Percentiles rank a stretch among this genome's conserved stretches.
Evolutionary conservation across 768 basidiomycete genomes (phyloP).

Genomic region (Amanita pallidorosea): DNA sequence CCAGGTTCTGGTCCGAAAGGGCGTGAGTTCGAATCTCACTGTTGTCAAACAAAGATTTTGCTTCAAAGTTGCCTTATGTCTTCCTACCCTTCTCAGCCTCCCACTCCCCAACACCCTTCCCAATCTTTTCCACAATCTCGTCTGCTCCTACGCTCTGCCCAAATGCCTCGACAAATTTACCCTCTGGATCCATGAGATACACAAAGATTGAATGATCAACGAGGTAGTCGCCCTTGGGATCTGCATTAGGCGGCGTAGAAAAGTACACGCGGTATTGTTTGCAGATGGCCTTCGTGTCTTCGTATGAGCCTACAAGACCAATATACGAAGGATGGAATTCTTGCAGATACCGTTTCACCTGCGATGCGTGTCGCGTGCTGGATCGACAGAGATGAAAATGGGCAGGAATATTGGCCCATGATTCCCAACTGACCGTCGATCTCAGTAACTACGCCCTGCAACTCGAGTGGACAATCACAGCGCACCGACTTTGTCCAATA

Average conservation of each 20-base stretch:
- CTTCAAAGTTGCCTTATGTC: neutral
- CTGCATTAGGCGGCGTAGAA: slow-evolving; percentile 84
- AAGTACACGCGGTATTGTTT: slow-evolving; percentile 98
- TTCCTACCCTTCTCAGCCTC: slow-evolving; percentile 23
- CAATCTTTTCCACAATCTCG: slow-evolving; percentile 56
- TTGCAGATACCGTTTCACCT: slow-evolving; percentile 51
- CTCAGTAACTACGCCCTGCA: neutral
- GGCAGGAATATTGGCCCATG: slow-evolving; percentile 72
- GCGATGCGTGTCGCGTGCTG: slow-evolving; percentile 69
- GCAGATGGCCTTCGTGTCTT: slow-evolving; percentile 76
- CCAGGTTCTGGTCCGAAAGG: slow-evolving; percentile 31
- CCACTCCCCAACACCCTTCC: slow-evolving; percentile 37
- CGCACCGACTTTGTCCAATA: slow-evolving; percentile 62
- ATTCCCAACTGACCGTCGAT: slow-evolving; percentile 41
- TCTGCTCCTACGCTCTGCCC: slow-evolving; percentile 69
- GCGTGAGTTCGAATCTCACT: slow-evolving; percentile 27
- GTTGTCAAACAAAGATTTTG: slow-evolving; percentile 15
- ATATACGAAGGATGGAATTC: slow-evolving; percentile 91
- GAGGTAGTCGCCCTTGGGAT: slow-evolving; percentile 87
- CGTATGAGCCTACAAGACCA: slow-evolving; percentile 81
- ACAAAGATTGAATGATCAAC: slow-evolving; percentile 97
- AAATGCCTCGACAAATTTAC: slow-evolving; percentile 93
- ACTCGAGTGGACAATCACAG: neutral
- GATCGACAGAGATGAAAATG: slow-evolving; percentile 94
- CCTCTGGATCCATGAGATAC: slow-evolving; percentile 94